These are phyloP conservation scores for Reutealis trisperma DNA, from an alignment of 345 rosid genomes.

Conservation along the genomic window DNA sequence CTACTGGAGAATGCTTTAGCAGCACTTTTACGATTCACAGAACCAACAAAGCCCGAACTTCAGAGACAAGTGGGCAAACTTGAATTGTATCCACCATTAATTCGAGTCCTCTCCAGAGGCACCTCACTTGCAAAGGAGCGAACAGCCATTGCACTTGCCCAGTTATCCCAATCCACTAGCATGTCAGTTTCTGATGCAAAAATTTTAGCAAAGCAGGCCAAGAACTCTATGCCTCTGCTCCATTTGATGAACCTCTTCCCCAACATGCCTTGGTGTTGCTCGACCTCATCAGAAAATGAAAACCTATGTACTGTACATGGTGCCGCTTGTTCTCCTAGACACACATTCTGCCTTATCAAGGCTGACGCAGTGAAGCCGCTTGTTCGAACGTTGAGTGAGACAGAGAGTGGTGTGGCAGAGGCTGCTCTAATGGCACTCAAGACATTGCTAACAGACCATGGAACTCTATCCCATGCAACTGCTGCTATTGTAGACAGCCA, in stretches of 20 bases:
- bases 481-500: conserved; percentile 44
- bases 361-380: conserved; percentile 53
- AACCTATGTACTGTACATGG: conserved; percentile 45
- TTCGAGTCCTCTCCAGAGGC: conserved; percentile 44
- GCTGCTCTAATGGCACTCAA: conserved; percentile 54
- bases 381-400: conserved; percentile 38
- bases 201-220: conserved; percentile 7
- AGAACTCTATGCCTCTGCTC: conserved; percentile 18
- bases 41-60: conserved; percentile 49
- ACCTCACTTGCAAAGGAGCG: conserved; percentile 50
- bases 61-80: conserved; percentile 49
- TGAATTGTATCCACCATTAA: conserved; percentile 41
- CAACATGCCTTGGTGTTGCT: conserved; percentile 44
- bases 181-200: conserved; percentile 24
- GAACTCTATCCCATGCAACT: conserved; percentile 37
- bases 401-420: conserved; percentile 44
- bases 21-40: conserved; percentile 49
- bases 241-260: conserved; percentile 26
- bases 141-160: conserved; percentile 47
- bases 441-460: conserved; percentile 45
- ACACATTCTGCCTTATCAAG: conserved; percentile 59
- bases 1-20: conserved; percentile 53
- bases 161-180: conserved; percentile 45
- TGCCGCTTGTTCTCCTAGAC: conserved; percentile 43
- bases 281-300: conserved; percentile 23